Base-by-base conservation (phyloP, 2,329 filamentous ascomycete species). In the Ophiostoma sp. region DNA sequence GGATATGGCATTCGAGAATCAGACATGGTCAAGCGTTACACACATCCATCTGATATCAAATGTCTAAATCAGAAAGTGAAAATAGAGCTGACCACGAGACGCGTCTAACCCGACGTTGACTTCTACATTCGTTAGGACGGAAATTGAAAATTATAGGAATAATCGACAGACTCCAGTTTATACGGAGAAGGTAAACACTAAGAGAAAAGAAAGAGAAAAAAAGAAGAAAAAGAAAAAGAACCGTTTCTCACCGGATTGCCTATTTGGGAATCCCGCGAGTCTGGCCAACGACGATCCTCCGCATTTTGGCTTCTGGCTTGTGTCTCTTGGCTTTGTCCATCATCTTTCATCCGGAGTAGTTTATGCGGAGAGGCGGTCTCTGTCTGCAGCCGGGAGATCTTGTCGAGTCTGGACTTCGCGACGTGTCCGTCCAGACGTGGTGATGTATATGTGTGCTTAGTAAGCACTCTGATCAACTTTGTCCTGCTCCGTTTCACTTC, bases 261-360 rank as follows among this genome's bases (percentile, higher is more conserved):
- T 18, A 42, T 12, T 63, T 44, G 12, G 60, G 60, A 63, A 63
- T 42, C 7, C 60, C 60, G 60, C 8, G 38, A 18, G 38, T 16
- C 27, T 60, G 27, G 55, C 55, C 27, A 38, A 60, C 11, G 55
- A 9, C 55, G 55, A 60, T 60, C 55, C 55, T 60, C 55, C 55
- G 55, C 55, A 60, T 60, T 60, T 38, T 5, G 38, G 36, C 55
- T 3, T 27, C 18, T 14, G n/a, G 27, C 27, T 27, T 27, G 1
- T 27, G 27, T 44, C 42, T 44, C 1, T 12, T 44, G 47, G 12
- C 47, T 52, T 42, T 40, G 36, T 44, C 58, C 16, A 63, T 41
- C 38, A 63, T 41, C 36, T 40, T 16, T 41, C 3, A 14, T 41
- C 49, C 49, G 49, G 60, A 63, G 36, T 60, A 5, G 14, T 42